These are phyloP conservation scores for Lecanicillium sp. DNA, from an alignment of 2,329 filamentous ascomycete genomes.

Conservation along the genomic window DNA sequence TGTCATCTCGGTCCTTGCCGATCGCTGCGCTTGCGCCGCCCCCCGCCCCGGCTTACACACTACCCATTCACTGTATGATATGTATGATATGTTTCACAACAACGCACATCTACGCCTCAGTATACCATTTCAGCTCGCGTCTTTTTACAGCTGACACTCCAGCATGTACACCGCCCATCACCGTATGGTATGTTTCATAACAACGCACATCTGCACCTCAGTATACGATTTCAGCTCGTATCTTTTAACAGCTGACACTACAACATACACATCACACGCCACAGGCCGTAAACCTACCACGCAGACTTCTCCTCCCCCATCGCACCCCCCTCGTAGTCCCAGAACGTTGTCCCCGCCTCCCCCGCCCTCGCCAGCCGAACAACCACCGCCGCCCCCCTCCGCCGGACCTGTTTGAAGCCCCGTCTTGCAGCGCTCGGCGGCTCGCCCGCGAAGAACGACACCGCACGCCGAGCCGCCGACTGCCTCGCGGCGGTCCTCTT, in stretches of 20 bases:
- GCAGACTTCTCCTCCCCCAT: background rate
- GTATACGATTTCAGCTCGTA: no score
- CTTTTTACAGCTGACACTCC: no score
- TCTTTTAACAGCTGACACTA: background rate
- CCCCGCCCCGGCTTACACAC: no score
- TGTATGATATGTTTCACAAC: no score
- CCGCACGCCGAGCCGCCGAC: background rate
- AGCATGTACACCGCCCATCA: no score
- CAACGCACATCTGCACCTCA: no score
- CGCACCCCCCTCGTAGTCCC: background rate
- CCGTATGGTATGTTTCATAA: no score
- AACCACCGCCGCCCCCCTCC: conserved; percentile 6
- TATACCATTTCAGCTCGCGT: no score
- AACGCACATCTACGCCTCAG: no score
- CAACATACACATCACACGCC: background rate
- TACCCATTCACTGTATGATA: no score
- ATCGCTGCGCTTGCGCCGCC: no score
- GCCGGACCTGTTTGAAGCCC: conserved; percentile 17
- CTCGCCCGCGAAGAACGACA: conserved; percentile 19
- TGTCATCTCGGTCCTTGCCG: no score
- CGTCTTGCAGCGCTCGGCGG: conserved; percentile 17
- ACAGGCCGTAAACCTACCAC: background rate
- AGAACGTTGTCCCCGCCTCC: background rate
- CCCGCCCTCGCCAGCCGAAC: background rate
- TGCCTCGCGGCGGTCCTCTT: conserved; percentile 11